Evolutionary conservation across 768 basidiomycete genomes (phyloP), one percentile per base, ranked within the genome.

Genomic region (Paxillus involutus): DNA sequence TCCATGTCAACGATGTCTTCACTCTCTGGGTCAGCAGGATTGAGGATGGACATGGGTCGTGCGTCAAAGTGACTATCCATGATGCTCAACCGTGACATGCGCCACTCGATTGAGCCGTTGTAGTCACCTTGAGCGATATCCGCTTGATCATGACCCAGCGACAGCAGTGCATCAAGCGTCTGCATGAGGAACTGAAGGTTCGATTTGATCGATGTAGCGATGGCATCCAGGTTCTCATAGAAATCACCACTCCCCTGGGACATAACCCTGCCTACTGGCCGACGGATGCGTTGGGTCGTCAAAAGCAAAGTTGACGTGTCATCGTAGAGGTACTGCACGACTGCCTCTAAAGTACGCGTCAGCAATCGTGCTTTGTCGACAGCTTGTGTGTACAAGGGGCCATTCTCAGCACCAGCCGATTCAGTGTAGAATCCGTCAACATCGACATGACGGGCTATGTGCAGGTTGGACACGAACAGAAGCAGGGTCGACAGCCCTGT

Each of bases 401-500:
- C 80, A 21, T 75, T 64, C 7, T 77, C 67, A 13, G 75, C 64
- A 14, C 59, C 55, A 10, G 72, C 74, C 1, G 76, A 71, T 29
- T 82, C 79, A 55, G 79, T 75, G 26, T 76, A 76, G 56, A 88
- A 78, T 14, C 87, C 88, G 59, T 93, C 89, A 53, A 94, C 82
- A 65, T 94, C 94, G 56, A 95, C 84, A 66, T 86, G 83, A 30
- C 84, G 81, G 17, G 91, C 91, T 49, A 95, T 70, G 67, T 94
- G 86, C 56, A 94, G 79, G 57, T 91, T 84, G 21, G 82, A 79
- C 36, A 86, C 77, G 46, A 81, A 77, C 11, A 72, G 65, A 29
- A 93, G 71, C 53, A 90, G 82, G 3, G 77, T 67, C 2, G 84
- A 79, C 32, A 92, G 69, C 48, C 81, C 76, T 0, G 80, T 74